phyloP scores from a whole-genome alignment of 2,329 filamentous ascomycete species.

The Alternaria longipes region DNA sequence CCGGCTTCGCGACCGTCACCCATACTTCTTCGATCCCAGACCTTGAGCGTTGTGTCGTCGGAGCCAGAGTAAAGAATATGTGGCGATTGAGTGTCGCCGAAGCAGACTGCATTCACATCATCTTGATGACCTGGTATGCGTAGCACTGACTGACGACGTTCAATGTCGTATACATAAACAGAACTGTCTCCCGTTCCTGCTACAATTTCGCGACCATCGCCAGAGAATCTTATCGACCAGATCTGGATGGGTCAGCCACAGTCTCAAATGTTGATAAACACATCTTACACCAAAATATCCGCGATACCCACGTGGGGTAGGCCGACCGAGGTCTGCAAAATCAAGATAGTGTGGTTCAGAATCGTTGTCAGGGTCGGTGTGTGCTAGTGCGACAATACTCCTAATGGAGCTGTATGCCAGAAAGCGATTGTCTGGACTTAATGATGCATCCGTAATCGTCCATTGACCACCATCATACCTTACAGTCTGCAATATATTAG shows the following conservation, averaged over 20 bases:
- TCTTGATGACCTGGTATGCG: slow-evolving; percentile 80
- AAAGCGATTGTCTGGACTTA: slow-evolving; percentile 91
- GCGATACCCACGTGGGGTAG: slow-evolving; percentile 49
- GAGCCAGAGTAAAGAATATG: slow-evolving; percentile 97
- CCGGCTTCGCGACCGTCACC: slow-evolving; percentile 69
- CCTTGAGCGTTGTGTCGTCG: slow-evolving; percentile 91
- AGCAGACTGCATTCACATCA: slow-evolving; percentile 97
- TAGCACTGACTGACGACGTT: slow-evolving; percentile 77
- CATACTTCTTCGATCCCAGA: slow-evolving; percentile 88
- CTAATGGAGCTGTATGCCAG: slow-evolving; percentile 92
- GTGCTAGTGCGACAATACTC: slow-evolving; percentile 82
- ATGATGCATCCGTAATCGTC: slow-evolving; percentile 93
- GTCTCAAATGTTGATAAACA: neutral
- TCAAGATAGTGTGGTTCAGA: slow-evolving; percentile 84
- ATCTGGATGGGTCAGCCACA: slow-evolving; percentile 60
- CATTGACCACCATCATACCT: slow-evolving; percentile 87
- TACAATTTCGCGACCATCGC: slow-evolving; percentile 88
- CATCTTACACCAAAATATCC: slow-evolving; percentile 44
- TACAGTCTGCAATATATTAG: slow-evolving; percentile 71
- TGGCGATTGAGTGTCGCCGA: slow-evolving; percentile 85
- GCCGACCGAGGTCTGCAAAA: slow-evolving; percentile 64
- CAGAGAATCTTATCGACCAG: slow-evolving; percentile 92
- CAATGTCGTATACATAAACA: slow-evolving; percentile 92
- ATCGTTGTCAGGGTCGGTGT: slow-evolving; percentile 83
- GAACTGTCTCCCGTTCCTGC: slow-evolving; percentile 82